Evolutionary conservation across 169 alveolate species (phyloP), one percentile per base, ranked within the genome.

Genomic region (Plasmodium billcollinsi): DNA sequence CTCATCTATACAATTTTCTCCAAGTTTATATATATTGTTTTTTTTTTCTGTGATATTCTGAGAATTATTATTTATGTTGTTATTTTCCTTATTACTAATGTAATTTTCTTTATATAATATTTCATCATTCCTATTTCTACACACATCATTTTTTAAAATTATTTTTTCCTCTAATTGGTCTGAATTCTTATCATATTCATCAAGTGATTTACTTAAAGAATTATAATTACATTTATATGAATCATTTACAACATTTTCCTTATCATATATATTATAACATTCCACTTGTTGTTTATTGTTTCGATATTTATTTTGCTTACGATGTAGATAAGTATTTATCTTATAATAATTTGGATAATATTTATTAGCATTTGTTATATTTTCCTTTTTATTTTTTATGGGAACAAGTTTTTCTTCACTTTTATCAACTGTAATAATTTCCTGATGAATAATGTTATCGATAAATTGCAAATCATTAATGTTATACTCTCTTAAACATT

Each of bases 401-500:
- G 43, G 0, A 21, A 15, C 8, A 9, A 43, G 49, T 43, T 3
- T 54, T 54, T 12, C 15, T 18, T 45, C 65, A 33, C 12, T 70
- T 45, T 65, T 12, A 11, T 15, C 14, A 43, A 29, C 43, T 29
- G n/a, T 59, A 62, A 33, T 24, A 45, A 33, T 67, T 33, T 43
- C 71, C 85, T 39, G 47, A 39, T 39, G 47, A 39, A 83, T 83
- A 39, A 83, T 62, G 4, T 83, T 21, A 63, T 83, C 91, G 21
- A 83, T 83, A 83, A 83, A n/a, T 7, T 67, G 21, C 59, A 83
- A 33, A 66, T 83, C 91, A 2, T 43, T 15, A 18, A 54, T 50
- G 73, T 70, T 70, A 83, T 54, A 83, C 50, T 69, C 83, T 20
- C 45, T 73, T 29, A 14, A 24, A 18, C 91, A 83, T 3, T 83